phyloP scores from a whole-genome alignment of 805 yeast species.

The Yamadazyma akitaensis region DNA sequence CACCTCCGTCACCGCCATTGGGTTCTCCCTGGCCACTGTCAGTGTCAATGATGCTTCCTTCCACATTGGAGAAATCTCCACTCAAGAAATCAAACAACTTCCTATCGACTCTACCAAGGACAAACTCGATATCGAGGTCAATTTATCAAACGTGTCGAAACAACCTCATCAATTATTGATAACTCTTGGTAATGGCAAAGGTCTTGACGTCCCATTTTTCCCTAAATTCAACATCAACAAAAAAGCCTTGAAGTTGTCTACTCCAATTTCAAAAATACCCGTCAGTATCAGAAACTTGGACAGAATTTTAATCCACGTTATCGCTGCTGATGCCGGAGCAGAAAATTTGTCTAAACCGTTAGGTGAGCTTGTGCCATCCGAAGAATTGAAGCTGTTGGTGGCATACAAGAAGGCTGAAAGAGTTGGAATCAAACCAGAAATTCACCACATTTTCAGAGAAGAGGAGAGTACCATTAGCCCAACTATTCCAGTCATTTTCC shows the following conservation, averaged over 20 bases:
- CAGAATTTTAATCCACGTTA: conserved; percentile 26
- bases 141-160: conserved; percentile 17
- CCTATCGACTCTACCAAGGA: conserved; percentile 31
- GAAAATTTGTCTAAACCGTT: conserved; percentile 24
- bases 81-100: conserved; percentile 29
- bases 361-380: conserved; percentile 30
- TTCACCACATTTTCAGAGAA: conserved; percentile 56
- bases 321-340: conserved; percentile 26
- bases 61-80: conserved; percentile 28
- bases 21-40: conserved; percentile 29
- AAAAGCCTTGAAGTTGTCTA: conserved; percentile 20
- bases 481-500: conserved; percentile 50
- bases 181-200: conserved; percentile 25
- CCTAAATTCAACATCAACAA: conserved; percentile 24
- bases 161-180: conserved; percentile 37
- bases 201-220: conserved; percentile 30
- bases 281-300: conserved; percentile 33
- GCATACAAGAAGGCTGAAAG: conserved; percentile 28
- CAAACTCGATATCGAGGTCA: conserved; percentile 25
- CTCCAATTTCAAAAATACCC: conserved; percentile 31
- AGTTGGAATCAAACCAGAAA: conserved; percentile 55
- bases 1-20: conserved; percentile 22
- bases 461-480: conserved; percentile 53
- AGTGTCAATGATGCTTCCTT: conserved; percentile 22
- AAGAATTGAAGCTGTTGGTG: conserved; percentile 22